Evolutionary conservation across 2,329 filamentous ascomycete species (phyloP).

Genomic region (Sclerotinia nivalis): DNA sequence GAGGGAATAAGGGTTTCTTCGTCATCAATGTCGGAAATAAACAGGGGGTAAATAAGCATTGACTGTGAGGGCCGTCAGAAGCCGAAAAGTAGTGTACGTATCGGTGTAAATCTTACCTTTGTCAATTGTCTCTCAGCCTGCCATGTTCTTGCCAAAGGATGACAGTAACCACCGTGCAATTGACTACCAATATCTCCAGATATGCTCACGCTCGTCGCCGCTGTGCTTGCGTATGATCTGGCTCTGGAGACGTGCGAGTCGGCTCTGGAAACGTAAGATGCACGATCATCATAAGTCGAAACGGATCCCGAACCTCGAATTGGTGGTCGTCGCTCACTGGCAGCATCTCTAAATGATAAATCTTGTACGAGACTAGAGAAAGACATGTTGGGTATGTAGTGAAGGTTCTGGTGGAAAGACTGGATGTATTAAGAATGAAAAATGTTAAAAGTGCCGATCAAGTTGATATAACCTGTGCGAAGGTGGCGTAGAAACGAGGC

Average conservation of each 20-base stretch:
- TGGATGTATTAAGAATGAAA: neutral
- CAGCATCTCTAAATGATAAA: conserved; percentile 58
- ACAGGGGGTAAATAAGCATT: conserved; percentile 98
- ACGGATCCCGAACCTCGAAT: conserved; percentile 48
- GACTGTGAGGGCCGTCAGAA: conserved; percentile 56
- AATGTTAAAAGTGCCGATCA: neutral
- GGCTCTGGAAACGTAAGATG: conserved; percentile 60
- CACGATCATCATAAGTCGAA: conserved; percentile 57
- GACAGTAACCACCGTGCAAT: conserved; percentile 79
- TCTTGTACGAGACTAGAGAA: conserved; percentile 69
- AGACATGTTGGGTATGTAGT: conserved; percentile 52
- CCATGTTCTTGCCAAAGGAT: conserved; percentile 77
- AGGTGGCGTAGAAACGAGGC: conserved; percentile 2
- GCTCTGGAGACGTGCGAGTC: conserved; percentile 61
- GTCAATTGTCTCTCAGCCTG: conserved; percentile 83
- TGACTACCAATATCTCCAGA: conserved; percentile 78
- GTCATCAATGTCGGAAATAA: conserved; percentile 91
- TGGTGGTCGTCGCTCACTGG: conserved; percentile 48
- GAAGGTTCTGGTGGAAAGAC: neutral
- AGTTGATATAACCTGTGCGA: conserved; percentile 2
- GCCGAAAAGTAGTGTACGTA: conserved; percentile 13
- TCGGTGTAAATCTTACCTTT: conserved; percentile 57
- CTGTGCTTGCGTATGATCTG: conserved; percentile 66
- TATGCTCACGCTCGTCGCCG: conserved; percentile 69
- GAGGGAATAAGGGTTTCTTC: conserved; percentile 90